Evolutionary conservation across 169 alveolate genomes (phyloP), one percentile per base, ranked within the genome.

Genomic region (Theileria equi): DNA sequence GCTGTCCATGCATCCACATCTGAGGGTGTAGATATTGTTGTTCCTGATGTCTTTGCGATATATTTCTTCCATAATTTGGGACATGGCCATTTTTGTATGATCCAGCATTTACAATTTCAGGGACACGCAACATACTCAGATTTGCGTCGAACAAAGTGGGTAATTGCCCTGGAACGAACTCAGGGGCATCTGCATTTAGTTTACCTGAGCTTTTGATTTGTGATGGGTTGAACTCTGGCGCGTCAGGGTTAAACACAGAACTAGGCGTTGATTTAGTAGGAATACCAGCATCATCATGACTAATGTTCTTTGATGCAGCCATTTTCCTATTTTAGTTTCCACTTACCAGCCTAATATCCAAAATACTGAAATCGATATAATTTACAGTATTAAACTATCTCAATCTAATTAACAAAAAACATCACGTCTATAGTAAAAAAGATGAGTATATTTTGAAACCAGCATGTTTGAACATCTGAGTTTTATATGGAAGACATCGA

Each of bases 161-260:
- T 7, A 65, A 58, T 35, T 76, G 80, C 25, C 85, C 80, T 2
- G 85, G 85, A 19, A 76, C 69, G 55, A 76, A 76, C 60, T 76
- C 85, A 0, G 85, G 85, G 11, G 85, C 85, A 36, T 76, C 73
- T 17, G 80, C 80, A 19, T 76, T 76, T 19, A 76, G 65, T 60
- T 55, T 29, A n/a, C 83, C 78, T 0, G 74, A 45, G 0, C 59
- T 8, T 10, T 68, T 57, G 5, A 40, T 54, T 28, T 52, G 70
- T 5, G 72, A 23, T 23, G 85, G 85, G 26, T 47, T 76, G 43
- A 76, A 76, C 34, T 55, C 85, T 10, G 85, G 85, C 11, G 85
- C 85, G 26, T 76, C 68, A 7, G 74, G 74, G 26, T 76, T 76
- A 16, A 76, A 52, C 8, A 48, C 26, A 6, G 63, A 31, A 3